phyloP scores from a whole-genome alignment of 805 yeast species.

The Saccharomycopsis schoenii region DNA sequence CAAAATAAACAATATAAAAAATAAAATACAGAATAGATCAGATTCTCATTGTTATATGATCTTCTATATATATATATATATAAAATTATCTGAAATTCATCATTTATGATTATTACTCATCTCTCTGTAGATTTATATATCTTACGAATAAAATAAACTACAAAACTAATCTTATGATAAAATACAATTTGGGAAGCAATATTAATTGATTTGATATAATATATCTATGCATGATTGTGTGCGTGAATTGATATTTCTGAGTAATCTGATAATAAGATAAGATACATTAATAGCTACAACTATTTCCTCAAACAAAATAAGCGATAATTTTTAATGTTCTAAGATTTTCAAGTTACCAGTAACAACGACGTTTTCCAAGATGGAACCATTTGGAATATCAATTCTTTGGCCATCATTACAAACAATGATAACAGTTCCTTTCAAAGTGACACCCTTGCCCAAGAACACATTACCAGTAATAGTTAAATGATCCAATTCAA shows the following conservation, averaged over 20 bases:
- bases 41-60: background rate
- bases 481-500: slow-evolving; percentile 94
- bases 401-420: slow-evolving; percentile 95
- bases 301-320: background rate
- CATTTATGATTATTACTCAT: background rate
- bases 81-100: background rate
- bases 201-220: background rate
- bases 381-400: slow-evolving; percentile 94
- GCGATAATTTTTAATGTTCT: slow-evolving; percentile 49
- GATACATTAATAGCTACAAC: too few species aligned
- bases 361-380: slow-evolving; percentile 91
- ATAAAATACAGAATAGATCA: background rate
- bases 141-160: background rate
- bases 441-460: slow-evolving; percentile 83
- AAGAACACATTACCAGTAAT: slow-evolving; percentile 92
- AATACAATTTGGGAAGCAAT: background rate
- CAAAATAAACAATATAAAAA: background rate
- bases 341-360: slow-evolving; percentile 93
- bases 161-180: background rate
- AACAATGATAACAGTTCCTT: slow-evolving; percentile 95
- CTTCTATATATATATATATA: background rate
- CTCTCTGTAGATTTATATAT: background rate
- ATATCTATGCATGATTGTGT: background rate
- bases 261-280: too few species aligned
- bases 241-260: too few species aligned